Evolutionary conservation across 1,284 basidiomycete genomes (phyloP).

Genomic region (Rhodotorula glutinis): DNA sequence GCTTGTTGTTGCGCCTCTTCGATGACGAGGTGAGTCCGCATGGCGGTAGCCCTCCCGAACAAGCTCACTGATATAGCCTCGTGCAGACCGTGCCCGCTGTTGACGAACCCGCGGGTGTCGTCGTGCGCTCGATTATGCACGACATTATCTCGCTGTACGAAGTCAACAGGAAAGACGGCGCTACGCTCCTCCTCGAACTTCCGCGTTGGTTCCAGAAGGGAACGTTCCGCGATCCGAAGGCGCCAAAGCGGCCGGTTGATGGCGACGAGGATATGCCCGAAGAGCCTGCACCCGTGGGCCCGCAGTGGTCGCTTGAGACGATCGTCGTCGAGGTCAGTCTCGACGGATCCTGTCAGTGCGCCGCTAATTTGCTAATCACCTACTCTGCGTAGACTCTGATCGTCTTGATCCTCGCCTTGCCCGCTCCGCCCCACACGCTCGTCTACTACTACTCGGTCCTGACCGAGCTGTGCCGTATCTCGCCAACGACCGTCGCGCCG

Average conservation of each 20-base stretch:
- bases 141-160: constrained; percentile 91
- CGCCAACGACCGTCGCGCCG: constrained; percentile 86
- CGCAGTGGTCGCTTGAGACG: constrained; percentile 67
- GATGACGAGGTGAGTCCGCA: constrained; percentile 63
- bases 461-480: constrained; percentile 88
- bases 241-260: constrained; percentile 50
- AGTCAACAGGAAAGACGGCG: constrained; percentile 92
- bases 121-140: constrained; percentile 62
- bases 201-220: constrained; percentile 79
- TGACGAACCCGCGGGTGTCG: constrained; percentile 27
- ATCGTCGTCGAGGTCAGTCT: constrained; percentile 67
- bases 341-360: neutral
- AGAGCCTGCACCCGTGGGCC: constrained; percentile 37
- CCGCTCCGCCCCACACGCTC: constrained; percentile 69
- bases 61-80: neutral
- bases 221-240: constrained; percentile 59
- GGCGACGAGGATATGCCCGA: constrained; percentile 49
- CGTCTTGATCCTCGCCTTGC: constrained; percentile 70
- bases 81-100: constrained; percentile 25
- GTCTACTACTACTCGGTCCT: constrained; percentile 86
- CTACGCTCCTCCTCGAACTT: constrained; percentile 78
- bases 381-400: constrained; percentile 56
- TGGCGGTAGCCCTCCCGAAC: neutral
- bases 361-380: neutral
- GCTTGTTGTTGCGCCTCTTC: constrained; percentile 72